These are phyloP conservation scores for Skeletonema tropicum DNA, from an alignment of 108 stramenopile genomes.

Conservation along the genomic window DNA sequence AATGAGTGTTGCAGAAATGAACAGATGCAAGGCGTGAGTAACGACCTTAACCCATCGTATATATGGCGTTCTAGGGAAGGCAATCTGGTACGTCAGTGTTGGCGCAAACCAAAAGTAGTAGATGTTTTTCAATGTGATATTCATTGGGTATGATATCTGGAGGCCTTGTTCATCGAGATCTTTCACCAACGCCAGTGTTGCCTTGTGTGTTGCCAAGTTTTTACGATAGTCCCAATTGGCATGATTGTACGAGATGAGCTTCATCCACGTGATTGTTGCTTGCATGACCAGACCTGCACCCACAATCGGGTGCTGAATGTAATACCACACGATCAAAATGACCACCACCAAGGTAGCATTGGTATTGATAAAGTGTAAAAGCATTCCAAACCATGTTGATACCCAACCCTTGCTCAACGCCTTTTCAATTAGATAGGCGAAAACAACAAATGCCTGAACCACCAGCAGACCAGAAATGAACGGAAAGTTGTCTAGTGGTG, in stretches of 20 bases:
- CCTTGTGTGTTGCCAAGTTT: slow-evolving; percentile 30
- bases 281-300: slow-evolving; percentile 66
- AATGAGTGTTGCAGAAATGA: slow-evolving; percentile 51
- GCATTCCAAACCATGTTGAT: slow-evolving; percentile 55
- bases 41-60: slow-evolving; percentile 57
- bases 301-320: slow-evolving; percentile 60
- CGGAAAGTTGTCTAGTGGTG: slow-evolving; percentile 58
- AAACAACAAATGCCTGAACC: slow-evolving; percentile 57
- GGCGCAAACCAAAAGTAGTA: slow-evolving; percentile 90
- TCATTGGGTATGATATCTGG: slow-evolving; percentile 65
- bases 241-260: slow-evolving; percentile 75
- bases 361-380: slow-evolving; percentile 69
- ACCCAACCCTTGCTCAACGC: slow-evolving; percentile 45
- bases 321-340: slow-evolving; percentile 69
- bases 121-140: slow-evolving; percentile 74
- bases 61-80: slow-evolving; percentile 66
- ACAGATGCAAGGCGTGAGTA: slow-evolving; percentile 58
- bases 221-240: slow-evolving; percentile 79
- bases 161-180: slow-evolving; percentile 58
- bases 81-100: slow-evolving; percentile 88
- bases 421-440: slow-evolving; percentile 67
- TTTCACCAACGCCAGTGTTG: slow-evolving; percentile 60
- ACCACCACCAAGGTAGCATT: slow-evolving; percentile 55
- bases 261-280: slow-evolving; percentile 80
- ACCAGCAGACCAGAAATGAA: slow-evolving; percentile 62